Evolutionary conservation across 805 yeast species (phyloP).

Genomic region (Saturnispora halmiae): DNA sequence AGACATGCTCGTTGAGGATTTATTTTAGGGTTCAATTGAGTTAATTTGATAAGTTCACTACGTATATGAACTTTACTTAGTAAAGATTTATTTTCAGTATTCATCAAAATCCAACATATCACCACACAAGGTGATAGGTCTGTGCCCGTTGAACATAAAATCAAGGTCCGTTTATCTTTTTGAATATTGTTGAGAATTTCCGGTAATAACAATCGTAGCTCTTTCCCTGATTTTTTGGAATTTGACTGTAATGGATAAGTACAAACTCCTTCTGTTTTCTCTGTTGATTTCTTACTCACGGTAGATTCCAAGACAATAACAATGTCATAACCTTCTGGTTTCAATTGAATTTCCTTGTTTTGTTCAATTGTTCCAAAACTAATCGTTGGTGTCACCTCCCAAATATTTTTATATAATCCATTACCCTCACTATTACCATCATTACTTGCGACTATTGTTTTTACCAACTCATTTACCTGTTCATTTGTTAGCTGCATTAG

Average conservation of each 20-base stretch:
- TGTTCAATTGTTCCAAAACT: constrained; percentile 20
- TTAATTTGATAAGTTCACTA: constrained; percentile 44
- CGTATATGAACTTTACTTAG: constrained; percentile 26
- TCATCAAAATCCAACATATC: constrained; percentile 40
- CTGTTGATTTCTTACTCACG: constrained; percentile 12
- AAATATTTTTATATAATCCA: too few relatives aligned
- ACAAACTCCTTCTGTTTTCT: constrained; percentile 19
- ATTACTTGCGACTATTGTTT: too few relatives aligned
- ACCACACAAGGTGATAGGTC: constrained; percentile 61
- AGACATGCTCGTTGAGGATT: constrained; percentile 75
- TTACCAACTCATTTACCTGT: constrained; percentile 30
- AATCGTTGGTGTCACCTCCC: constrained; percentile 14
- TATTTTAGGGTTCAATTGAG: constrained; percentile 35
- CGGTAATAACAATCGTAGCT: constrained; percentile 41
- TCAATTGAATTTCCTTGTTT: not conserved
- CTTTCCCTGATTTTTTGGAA: constrained; percentile 60
- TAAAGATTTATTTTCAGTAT: too few relatives aligned
- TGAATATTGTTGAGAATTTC: constrained; percentile 29
- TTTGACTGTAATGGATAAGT: constrained; percentile 18
- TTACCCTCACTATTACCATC: too few relatives aligned
- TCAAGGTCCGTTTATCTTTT: constrained; percentile 25
- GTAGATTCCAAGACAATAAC: constrained; percentile 17
- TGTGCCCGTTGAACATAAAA: constrained; percentile 55
- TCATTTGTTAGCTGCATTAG: constrained; percentile 5
- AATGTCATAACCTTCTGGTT: constrained; percentile 20